Evolutionary conservation across 331 rosid genomes (phyloP).

Genomic region (Malus hybrid): DNA sequence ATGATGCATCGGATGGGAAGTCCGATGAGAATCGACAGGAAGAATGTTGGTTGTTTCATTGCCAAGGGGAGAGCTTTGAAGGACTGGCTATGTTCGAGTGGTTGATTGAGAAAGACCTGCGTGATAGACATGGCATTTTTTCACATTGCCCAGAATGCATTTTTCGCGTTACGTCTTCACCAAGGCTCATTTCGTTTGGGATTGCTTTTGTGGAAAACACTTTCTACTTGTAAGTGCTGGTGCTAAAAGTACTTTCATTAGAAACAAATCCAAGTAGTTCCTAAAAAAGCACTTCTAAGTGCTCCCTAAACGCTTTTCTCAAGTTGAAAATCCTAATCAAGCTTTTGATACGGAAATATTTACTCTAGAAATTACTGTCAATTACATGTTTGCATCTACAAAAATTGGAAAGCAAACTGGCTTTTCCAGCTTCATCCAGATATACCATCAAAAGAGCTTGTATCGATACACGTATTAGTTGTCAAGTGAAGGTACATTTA

Average conservation of each 20-base stretch:
- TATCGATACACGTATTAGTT: neutral
- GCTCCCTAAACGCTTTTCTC: neutral
- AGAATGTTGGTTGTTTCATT: conserved; percentile 65
- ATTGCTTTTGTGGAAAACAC: neutral
- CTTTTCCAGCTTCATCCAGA: neutral
- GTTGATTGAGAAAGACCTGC: too few species aligned
- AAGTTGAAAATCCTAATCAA: neutral
- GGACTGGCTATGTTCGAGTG: conserved; percentile 45
- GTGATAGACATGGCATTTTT: too few species aligned
- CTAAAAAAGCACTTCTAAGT: too few species aligned
- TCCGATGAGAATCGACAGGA: conserved; percentile 62
- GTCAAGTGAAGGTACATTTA: neutral
- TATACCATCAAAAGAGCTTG: neutral
- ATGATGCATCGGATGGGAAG: conserved; percentile 39
- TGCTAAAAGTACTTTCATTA: neutral
- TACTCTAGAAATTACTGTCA: neutral
- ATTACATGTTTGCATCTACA: neutral
- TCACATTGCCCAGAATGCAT: too few species aligned
- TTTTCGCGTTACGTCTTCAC: too few species aligned
- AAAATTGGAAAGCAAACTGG: neutral
- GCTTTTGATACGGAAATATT: neutral
- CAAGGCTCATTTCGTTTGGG: neutral
- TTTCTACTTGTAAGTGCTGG: neutral
- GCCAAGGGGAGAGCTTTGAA: conserved; percentile 61
- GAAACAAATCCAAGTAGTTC: neutral